These are phyloP conservation scores for Pneumocystis wakefieldiae DNA, from an alignment of 1,139 yeast genomes.

Conservation along the genomic window DNA sequence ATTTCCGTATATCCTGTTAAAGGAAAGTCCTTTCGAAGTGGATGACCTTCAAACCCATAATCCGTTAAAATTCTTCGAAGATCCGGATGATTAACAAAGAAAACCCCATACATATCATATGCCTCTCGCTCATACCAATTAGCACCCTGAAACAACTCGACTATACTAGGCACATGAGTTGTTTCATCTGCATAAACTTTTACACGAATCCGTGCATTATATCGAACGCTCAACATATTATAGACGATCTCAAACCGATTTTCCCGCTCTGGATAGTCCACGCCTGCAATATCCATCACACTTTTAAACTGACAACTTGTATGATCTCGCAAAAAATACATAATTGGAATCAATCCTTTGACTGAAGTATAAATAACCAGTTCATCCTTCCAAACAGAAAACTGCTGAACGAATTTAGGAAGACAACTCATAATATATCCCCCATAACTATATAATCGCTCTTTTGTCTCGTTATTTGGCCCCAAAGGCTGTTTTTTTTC, in stretches of 20 bases:
- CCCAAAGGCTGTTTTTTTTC: neutral
- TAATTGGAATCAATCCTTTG: slow-evolving; percentile 51
- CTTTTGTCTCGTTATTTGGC: neutral
- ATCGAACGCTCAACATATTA: slow-evolving; percentile 65
- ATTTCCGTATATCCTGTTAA: slow-evolving; percentile 49
- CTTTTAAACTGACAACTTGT: slow-evolving; percentile 68
- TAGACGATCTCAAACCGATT: slow-evolving; percentile 81
- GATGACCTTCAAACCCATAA: slow-evolving; percentile 87
- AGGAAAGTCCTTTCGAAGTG: slow-evolving; percentile 85
- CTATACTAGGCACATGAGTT: slow-evolving; percentile 64
- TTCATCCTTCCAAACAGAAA: slow-evolving; percentile 85
- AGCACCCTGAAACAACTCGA: slow-evolving; percentile 59
- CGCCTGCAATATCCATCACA: slow-evolving; percentile 72
- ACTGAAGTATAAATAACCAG: slow-evolving; percentile 67
- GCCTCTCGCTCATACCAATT: slow-evolving; percentile 45
- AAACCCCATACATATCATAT: slow-evolving; percentile 27
- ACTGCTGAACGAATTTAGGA: slow-evolving; percentile 73
- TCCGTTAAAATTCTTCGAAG: slow-evolving; percentile 82
- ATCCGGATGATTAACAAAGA: slow-evolving; percentile 82
- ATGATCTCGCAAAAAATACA: slow-evolving; percentile 59
- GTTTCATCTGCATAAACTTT: slow-evolving; percentile 80
- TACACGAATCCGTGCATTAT: slow-evolving; percentile 75
- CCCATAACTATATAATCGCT: slow-evolving; percentile 35
- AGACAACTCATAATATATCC: slow-evolving; percentile 60
- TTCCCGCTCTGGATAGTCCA: slow-evolving; percentile 70